Conservation (phyloP, 2,329 filamentous ascomycete genomes). For the Fusarium fujikuroi region DNA sequence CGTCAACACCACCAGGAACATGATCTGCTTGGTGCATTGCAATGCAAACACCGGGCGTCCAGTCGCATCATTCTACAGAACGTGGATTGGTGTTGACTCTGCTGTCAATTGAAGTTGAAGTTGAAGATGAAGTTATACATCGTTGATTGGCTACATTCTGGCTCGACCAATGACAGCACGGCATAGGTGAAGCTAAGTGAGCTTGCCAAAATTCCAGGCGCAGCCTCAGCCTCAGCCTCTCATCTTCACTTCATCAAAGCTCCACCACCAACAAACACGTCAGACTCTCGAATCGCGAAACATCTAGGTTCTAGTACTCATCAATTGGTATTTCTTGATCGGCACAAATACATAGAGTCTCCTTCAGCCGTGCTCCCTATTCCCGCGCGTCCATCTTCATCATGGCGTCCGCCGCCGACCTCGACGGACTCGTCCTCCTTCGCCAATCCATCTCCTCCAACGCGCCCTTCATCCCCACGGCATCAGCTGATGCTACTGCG, state of each 20-base stretch:
- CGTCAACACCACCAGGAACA: not conserved
- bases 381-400: constrained; percentile 35
- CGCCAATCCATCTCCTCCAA: constrained; percentile 82
- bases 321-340: not conserved
- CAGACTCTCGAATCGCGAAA: not conserved
- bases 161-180: constrained; percentile 11
- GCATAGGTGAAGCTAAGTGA: constrained; percentile 25
- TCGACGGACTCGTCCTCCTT: constrained; percentile 84
- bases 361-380: not conserved
- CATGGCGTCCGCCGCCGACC: constrained; percentile 68
- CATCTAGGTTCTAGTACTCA: not conserved
- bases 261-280: constrained; percentile 7
- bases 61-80: not conserved
- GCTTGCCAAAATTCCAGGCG: constrained; percentile 38
- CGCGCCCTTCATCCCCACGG: constrained; percentile 77
- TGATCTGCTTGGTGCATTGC: not conserved
- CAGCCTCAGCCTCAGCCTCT: constrained; percentile 45
- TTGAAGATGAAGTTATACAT: not conserved
- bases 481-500: constrained; percentile 71
- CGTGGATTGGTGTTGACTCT: not conserved
- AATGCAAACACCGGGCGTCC: not conserved
- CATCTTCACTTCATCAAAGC: constrained; percentile 29
- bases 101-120: not conserved
- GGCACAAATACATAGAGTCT: not conserved
- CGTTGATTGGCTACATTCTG: constrained; percentile 35